Base-by-base conservation (phyloP, 768 basidiomycete genomes). In the Cubamyces sp. region DNA sequence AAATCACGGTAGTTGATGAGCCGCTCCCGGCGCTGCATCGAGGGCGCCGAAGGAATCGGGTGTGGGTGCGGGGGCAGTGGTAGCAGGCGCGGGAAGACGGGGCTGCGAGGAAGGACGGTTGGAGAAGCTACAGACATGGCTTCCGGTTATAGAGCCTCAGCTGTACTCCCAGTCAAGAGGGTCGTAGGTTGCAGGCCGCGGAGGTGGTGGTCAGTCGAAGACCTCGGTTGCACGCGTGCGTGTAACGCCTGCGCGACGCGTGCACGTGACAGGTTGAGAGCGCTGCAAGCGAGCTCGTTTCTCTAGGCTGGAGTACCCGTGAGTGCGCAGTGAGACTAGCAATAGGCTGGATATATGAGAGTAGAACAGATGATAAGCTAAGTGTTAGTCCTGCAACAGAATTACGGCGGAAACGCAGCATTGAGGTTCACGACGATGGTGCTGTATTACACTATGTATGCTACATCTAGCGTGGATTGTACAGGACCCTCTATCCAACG, bases 31-130 rank as follows among this genome's bases (percentile, higher is more conserved):
- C 76, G 77, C 53, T 82, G 81, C 41, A 82, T 77, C 18, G 64
- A 66, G 41, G 73, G 73, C 3, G 84, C 79, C 5, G 87, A 71
- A 14, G 90, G 90, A 0, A 79, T 74, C 5, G 88, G 88, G 60
- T 87, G 83, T 0, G 88, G 82, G 49, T 87, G 84, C 0, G 87
- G 90, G 16, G 82, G 79, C 64, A 80, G 80, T 0, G 91, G 89
- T 9, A 92, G 78, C 4, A 91, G 81, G 48, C 78, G 76, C 1
- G 91, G 91, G 70, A 91, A 87, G 30, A 79, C 61, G 3, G 79
- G 81, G n/a, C 80, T 79, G 1, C 83, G 83, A 7, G 89, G 87
- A 45, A 92, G 74, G n/a, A 92, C 73, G 1, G 91, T 91, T n/a
- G 90, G 88, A 19, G 85, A 84, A 30, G 84, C 81, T 11, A 83